Conservation (phyloP, 352 stramenopile species). For the Phytophthora quininea region DNA sequence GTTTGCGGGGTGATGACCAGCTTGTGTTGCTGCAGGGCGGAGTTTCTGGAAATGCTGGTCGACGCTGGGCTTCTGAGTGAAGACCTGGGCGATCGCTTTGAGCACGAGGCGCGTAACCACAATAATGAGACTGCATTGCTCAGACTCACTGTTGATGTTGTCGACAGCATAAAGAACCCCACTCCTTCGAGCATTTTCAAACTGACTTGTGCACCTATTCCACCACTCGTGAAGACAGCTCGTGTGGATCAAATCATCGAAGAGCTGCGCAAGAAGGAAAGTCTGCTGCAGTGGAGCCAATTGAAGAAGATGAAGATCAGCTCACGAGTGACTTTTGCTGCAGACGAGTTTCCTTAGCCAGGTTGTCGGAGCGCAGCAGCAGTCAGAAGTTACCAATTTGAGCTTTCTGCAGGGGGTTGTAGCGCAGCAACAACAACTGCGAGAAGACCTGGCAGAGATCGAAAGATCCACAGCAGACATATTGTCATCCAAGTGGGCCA, state of each 20-base stretch:
- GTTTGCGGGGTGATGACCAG: neutral
- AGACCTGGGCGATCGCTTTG: conserved; percentile 6
- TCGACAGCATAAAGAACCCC: conserved; percentile 11
- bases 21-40: neutral
- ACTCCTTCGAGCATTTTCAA: conserved; percentile 17
- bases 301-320: neutral
- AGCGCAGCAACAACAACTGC: conserved; percentile 4
- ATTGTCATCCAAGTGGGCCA: conserved; percentile 7
- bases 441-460: conserved; percentile 12
- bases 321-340: neutral
- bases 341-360: conserved; percentile 25
- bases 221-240: neutral
- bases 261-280: neutral
- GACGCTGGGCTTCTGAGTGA: conserved; percentile 7
- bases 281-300: neutral
- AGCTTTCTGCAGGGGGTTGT: conserved; percentile 11
- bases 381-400: conserved; percentile 1
- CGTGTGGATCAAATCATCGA: neutral
- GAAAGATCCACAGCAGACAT: conserved; percentile 1
- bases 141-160: neutral
- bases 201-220: conserved; percentile 8
- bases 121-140: neutral
- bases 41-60: conserved; percentile 14
- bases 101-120: neutral
- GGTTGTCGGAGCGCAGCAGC: neutral